Evolutionary conservation across 371 early-diverging fungal species (phyloP), one percentile per base, ranked within the genome.

Genomic region (Haplosporangium sp.): DNA sequence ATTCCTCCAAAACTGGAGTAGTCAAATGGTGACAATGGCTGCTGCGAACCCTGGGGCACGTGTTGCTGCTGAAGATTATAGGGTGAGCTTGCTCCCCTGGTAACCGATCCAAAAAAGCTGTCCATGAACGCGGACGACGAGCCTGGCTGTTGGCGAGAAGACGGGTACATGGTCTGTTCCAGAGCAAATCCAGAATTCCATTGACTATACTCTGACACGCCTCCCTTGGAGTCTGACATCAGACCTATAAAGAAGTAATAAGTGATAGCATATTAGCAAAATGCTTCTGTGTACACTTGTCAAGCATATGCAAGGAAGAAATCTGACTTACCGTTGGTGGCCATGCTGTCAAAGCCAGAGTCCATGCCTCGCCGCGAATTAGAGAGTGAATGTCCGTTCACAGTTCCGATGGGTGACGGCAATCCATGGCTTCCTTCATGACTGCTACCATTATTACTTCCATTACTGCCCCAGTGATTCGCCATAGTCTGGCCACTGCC

Each of bases 121-220:
- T 69, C 66, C 29, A 62, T 53, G 50, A 73, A 79, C 37, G 73
- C 54, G 11, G 64, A 60, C 29, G 69, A 52, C 6, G 57, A 55
- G 14, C 21, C 38, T 37, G 68, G 65, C 42, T 61, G 68, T 37
- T 65, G 76, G n/a, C 65, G 62, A 5, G 54, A 16, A 5, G 62
- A 42, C 38, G 66, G 64, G 43, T 76, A 70, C 66, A 79, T 65
- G 46, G 68, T 51, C 21, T 67, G 68, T 6, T 73, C 73, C 16
- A 79, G 48, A 13, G 69, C 66, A 43, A 79, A 73, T 36, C 80
- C 80, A 47, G 73, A 79, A 46, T 73, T 79, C 80, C 80, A 79
- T 55, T 79, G 80, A 59, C 80, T 79, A 47, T 79, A 79, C 41
- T 79, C 80, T 6, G 73, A 65, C 12, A 65, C 55, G 37, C 63